Evolutionary conservation across 192 early-diverging fungal genomes (phyloP), one percentile per base, ranked within the genome.

Genomic region (Podila epigama): DNA sequence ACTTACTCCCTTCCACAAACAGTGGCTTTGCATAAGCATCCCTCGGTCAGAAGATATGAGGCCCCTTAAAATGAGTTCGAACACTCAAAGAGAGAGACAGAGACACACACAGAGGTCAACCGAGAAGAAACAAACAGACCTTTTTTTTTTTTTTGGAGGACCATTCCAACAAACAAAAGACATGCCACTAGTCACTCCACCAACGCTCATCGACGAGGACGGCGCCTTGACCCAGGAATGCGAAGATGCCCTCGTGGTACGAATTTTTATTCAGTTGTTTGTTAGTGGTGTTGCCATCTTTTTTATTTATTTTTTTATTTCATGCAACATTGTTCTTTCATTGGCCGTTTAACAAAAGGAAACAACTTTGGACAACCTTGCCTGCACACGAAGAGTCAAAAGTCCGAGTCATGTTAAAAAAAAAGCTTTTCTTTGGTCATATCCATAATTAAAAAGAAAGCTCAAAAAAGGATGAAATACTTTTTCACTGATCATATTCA

Each of bases 171-270:
- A n/a, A n/a, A 16, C n/a, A 16, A n/a, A 1, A 42, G 53, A 13
- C 41, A 77, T 77, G 73, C 66, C 73, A n/a, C 39, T 63, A 44
- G 60, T 77, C 48, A 63, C 60, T 22, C 71, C 73, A 13, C 73
- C 73, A 15, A 53, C 41, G 28, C 66, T 77, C 22, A 62, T 58
- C 35, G 73, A 77, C 5, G 73, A 77, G n/a, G 73, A 77, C 15
- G 73, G 73, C 39, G 73, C 42, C n/a, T 61, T 77, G 2, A 77
- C 73, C 1, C 66, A 59, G 18, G 73, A 51, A 37, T 77, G 73
- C 57, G 65, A 68, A 27, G 66, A 68, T 64, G 73, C 73, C 7
- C 57, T 77, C 18, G 60, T 68, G 35, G 73, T 68, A 77, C 25
- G 71, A 60, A 2, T 31, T 13, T 63, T 28, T 54, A 27, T 11